phyloP scores from a whole-genome alignment of 2,329 filamentous ascomycete genomes.

The Monosporascus sp. region DNA sequence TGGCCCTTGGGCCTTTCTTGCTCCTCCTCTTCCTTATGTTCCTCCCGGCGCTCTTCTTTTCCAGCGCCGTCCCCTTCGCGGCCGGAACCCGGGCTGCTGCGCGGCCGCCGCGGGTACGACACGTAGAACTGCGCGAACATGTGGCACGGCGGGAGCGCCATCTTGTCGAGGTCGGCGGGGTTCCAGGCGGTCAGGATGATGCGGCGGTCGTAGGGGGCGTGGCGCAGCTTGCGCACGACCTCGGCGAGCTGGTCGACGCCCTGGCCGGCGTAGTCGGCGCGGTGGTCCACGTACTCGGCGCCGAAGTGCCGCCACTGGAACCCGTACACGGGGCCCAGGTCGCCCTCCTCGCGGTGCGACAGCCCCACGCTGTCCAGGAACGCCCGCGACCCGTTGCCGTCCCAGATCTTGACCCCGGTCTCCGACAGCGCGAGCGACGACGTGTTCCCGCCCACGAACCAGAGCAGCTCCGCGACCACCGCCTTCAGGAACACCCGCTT shows the following conservation, averaged over 20 bases:
- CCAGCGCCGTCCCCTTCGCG: slow-evolving; percentile 16
- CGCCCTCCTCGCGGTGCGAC: slow-evolving; percentile 74
- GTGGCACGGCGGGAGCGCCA: slow-evolving; percentile 76
- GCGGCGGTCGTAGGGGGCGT: slow-evolving; percentile 79
- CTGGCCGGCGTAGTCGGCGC: slow-evolving; percentile 77
- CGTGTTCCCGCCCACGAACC: slow-evolving; percentile 86
- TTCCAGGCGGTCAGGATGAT: slow-evolving; percentile 96
- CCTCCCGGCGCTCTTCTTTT: slow-evolving; percentile 6
- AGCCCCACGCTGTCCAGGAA: slow-evolving; percentile 86
- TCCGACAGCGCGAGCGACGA: slow-evolving; percentile 71
- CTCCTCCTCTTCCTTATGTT: slow-evolving; percentile 16
- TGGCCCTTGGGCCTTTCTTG: slow-evolving; percentile 51
- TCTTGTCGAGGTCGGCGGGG: slow-evolving; percentile 66
- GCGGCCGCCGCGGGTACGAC: slow-evolving; percentile 45
- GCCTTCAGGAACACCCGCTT: slow-evolving; percentile 93
- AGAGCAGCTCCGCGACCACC: slow-evolving; percentile 87
- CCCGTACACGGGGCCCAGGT: slow-evolving; percentile 92
- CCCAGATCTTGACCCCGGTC: slow-evolving; percentile 93
- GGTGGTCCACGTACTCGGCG: slow-evolving; percentile 75
- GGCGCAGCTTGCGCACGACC: slow-evolving; percentile 79
- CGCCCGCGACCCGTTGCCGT: slow-evolving; percentile 87
- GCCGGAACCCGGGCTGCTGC: background rate
- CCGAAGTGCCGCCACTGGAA: slow-evolving; percentile 99
- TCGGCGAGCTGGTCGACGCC: slow-evolving; percentile 92
- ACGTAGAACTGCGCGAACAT: slow-evolving; percentile 85